phyloP scores from a whole-genome alignment of 1,284 basidiomycete genomes.

The Acaromyces ingoldii region DNA sequence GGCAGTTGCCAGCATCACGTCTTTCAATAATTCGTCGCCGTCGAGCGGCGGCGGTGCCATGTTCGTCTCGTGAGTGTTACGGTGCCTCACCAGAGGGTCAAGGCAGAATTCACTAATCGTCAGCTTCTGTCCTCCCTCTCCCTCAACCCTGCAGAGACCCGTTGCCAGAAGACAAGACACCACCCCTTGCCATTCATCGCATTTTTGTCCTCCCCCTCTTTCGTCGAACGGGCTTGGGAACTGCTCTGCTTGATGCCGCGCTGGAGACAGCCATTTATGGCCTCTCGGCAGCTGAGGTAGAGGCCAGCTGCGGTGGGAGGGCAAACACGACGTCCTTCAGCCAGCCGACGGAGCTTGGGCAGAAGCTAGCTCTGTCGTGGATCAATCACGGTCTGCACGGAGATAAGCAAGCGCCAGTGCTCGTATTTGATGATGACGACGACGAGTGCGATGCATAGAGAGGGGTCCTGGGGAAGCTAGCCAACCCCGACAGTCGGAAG shows the following conservation, averaged over 20 bases:
- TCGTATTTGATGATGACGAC: neutral
- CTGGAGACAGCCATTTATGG: conserved; percentile 37
- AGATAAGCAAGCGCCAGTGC: neutral
- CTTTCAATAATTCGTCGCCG: conserved; percentile 30
- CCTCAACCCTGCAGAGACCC: no score
- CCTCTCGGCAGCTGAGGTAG: conserved; percentile 11
- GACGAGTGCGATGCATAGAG: neutral
- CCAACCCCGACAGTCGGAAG: no score
- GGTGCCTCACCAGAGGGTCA: no score
- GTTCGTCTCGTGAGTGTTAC: conserved; percentile 20
- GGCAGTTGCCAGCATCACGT: neutral
- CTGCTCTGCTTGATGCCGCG: conserved; percentile 28
- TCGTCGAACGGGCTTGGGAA: conserved; percentile 30
- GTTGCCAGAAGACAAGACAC: conserved; percentile 19
- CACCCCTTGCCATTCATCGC: conserved; percentile 34
- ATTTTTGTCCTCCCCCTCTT: conserved; percentile 32
- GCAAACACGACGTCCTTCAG: conserved; percentile 34
- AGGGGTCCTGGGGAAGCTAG: no score
- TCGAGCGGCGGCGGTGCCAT: conserved; percentile 26
- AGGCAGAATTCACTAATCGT: no score
- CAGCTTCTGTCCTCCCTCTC: no score
- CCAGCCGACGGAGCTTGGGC: conserved; percentile 41
- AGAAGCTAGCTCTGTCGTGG: conserved; percentile 34
- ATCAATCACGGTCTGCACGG: conserved; percentile 4
- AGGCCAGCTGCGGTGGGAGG: conserved; percentile 20